Base-by-base conservation (phyloP, 164 flowering plant genomes). In the Chimonanthus praecox region DNA sequence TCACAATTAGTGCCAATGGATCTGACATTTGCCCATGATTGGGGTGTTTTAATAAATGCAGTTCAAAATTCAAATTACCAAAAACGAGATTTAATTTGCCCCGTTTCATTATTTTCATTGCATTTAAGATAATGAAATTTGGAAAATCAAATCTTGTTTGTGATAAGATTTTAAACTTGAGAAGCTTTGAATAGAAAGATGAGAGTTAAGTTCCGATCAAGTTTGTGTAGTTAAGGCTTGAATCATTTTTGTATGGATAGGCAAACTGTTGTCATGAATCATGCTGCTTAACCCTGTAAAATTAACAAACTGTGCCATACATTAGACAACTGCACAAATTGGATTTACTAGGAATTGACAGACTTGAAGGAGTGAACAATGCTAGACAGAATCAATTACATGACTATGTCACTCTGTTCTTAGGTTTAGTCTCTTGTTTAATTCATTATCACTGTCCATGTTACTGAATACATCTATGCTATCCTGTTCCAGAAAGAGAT, bases 401-500 rank as follows among this genome's bases (percentile, higher is more conserved):
- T 13, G 60, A n/a, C 60, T 3, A 54, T 54, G 16, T 54, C 60
- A 20, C 46, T 70, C 49, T 47, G 18, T 3, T 60, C 18, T n/a
- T 48, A 5, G 51, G 50, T 11, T 46, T 47, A 33, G 49, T 47
- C 46, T 70, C 20, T 2, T 18, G 7, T 75, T 2, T 3, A 43
- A 6, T 21, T 6, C 4, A 63, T 5, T 5, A 18, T 21, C 43
- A 18, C 18, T 8, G 20, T 21, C 21, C 9, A 18, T 4, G 44
- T 21, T 18, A 6, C 5, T 63, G 44, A 7, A n/a, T 47, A 5
- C 43, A 5, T 9, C 33, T 58, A 1, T 70, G 46, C n/a, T 58
- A 7, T 67, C 65, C 64, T 73, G 64, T 81, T 72, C 65, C 84
- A 96, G 98, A 84, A 72, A n/a, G 98, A 92, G 79, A 94, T 96